Conservation (phyloP, 306 rosid species). For the Fagus crenata region DNA sequence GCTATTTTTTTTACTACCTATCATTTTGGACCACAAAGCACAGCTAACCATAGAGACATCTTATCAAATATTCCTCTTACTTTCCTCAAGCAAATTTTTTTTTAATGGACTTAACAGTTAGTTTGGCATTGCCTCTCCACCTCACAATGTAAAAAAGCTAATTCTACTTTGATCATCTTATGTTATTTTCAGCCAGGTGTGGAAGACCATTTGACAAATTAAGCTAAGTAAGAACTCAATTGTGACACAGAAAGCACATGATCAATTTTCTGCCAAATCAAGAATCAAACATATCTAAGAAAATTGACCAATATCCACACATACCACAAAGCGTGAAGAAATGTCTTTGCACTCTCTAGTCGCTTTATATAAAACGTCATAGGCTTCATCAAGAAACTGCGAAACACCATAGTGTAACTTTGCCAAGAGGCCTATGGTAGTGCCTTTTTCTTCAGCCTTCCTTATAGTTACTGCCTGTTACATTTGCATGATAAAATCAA, state of each 20-base stretch:
- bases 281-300: neutral
- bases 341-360: slow-evolving; percentile 44
- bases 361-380: slow-evolving; percentile 28
- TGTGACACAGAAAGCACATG: neutral
- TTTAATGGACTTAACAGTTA: neutral
- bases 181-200: neutral
- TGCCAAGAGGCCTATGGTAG: slow-evolving; percentile 59
- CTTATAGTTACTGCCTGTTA: slow-evolving; percentile 65
- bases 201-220: slow-evolving; percentile 6
- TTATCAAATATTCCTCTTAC: neutral
- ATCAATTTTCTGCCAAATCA: slow-evolving; percentile 9
- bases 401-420: slow-evolving; percentile 72
- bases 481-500: slow-evolving; percentile 23
- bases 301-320: slow-evolving; percentile 1
- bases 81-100: neutral
- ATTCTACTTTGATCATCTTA: neutral
- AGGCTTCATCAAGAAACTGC: slow-evolving; percentile 67
- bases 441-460: slow-evolving; percentile 76
- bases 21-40: neutral
- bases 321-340: slow-evolving; percentile 55
- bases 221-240: slow-evolving; percentile 4
- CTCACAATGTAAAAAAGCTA: neutral
- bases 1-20: no score
- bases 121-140: neutral
- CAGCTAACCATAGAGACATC: neutral